Conservation (phyloP, 2,329 filamentous ascomycete genomes). For the Alternaria consortialis region DNA sequence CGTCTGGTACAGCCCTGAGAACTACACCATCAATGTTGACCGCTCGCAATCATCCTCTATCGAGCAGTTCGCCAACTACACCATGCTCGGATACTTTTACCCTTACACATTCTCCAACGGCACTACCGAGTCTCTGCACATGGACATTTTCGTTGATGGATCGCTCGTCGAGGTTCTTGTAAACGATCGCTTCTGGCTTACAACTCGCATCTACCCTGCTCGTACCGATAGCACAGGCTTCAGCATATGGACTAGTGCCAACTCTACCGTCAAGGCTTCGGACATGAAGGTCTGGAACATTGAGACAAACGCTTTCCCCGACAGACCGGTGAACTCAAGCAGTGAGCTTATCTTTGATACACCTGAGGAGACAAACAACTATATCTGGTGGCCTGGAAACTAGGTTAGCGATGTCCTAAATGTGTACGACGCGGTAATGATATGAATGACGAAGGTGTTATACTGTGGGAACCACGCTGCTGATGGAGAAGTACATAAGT, state of each 20-base stretch:
- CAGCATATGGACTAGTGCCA: slow-evolving; percentile 53
- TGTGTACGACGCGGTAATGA: background rate
- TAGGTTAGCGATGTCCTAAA: slow-evolving; percentile 25
- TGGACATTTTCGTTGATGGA: slow-evolving; percentile 60
- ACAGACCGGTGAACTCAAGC: slow-evolving; percentile 54
- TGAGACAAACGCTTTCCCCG: slow-evolving; percentile 52
- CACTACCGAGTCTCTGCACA: slow-evolving; percentile 52
- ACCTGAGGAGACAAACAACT: slow-evolving; percentile 55
- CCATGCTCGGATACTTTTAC: slow-evolving; percentile 57
- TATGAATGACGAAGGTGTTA: background rate
- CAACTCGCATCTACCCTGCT: slow-evolving; percentile 58
- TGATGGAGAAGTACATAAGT: background rate
- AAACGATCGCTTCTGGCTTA: slow-evolving; percentile 54
- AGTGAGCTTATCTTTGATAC: slow-evolving; percentile 55
- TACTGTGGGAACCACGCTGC: background rate
- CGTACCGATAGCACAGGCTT: slow-evolving; percentile 55
- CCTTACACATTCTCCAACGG: slow-evolving; percentile 53
- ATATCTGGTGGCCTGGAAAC: slow-evolving; percentile 58
- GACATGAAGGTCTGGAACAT: slow-evolving; percentile 53
- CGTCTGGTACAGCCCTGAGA: slow-evolving; percentile 57
- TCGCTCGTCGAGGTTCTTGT: slow-evolving; percentile 59
- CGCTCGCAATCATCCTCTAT: slow-evolving; percentile 55
- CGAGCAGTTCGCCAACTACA: slow-evolving; percentile 54
- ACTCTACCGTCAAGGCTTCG: slow-evolving; percentile 48
- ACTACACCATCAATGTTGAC: slow-evolving; percentile 58